These are phyloP conservation scores for Aureobasidium zeae DNA, from an alignment of 2,329 filamentous ascomycete species.

Conservation along the genomic window DNA sequence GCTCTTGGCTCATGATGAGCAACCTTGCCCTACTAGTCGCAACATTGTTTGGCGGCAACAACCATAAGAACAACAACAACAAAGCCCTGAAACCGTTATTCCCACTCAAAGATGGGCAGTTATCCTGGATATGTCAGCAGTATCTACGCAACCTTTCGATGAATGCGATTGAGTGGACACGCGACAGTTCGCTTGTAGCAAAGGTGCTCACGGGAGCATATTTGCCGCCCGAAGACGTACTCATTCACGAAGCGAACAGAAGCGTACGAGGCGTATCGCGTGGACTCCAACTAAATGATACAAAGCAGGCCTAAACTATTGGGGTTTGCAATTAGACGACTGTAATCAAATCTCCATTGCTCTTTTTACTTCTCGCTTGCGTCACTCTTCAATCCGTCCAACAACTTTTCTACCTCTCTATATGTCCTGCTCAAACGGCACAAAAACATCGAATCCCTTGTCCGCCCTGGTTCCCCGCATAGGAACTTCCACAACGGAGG, in stretches of 20 bases:
- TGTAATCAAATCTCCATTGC: too few relatives aligned
- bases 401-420: too few relatives aligned
- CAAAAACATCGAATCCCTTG: too few relatives aligned
- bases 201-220: background rate
- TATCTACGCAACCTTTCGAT: conserved; percentile 5
- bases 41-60: background rate
- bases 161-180: conserved; percentile 5
- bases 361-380: too few relatives aligned
- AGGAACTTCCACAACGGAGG: too few relatives aligned
- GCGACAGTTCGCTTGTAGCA: background rate
- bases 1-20: conserved; percentile 6
- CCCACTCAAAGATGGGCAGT: background rate
- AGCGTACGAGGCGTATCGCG: background rate
- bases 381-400: too few relatives aligned
- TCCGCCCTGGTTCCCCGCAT: too few relatives aligned
- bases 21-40: conserved; percentile 1
- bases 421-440: too few relatives aligned
- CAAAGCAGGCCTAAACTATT: too few relatives aligned
- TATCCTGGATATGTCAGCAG: conserved; percentile 8
- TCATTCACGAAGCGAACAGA: conserved; percentile 6
- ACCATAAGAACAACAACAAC: too few relatives aligned
- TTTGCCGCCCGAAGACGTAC: background rate
- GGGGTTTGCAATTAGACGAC: too few relatives aligned
- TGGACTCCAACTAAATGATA: conserved; percentile 1
- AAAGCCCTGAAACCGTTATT: background rate